Conservation (phyloP, 2,329 filamentous ascomycete species). For the Tympanopsis confertula region DNA sequence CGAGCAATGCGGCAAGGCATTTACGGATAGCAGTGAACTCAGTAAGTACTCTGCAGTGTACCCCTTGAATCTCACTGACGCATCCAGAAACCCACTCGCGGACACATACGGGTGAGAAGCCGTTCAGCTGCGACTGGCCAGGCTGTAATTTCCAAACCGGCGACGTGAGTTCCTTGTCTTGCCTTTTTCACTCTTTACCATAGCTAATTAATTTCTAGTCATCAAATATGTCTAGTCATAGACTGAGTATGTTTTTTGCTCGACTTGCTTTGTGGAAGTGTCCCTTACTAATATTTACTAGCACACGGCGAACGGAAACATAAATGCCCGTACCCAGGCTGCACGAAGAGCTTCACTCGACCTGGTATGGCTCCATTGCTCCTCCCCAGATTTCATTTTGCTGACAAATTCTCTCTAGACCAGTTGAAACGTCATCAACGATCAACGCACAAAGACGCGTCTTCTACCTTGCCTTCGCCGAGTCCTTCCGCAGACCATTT, state of each 20-base stretch:
- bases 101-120: constrained; percentile 11
- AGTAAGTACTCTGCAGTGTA: constrained; percentile 14
- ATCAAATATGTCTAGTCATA: constrained; percentile 29
- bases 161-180: constrained; percentile 18
- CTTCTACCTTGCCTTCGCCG: constrained; percentile 10
- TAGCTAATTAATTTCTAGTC: constrained; percentile 13
- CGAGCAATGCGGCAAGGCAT: constrained; percentile 23
- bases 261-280: not conserved
- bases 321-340: constrained; percentile 23
- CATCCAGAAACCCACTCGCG: constrained; percentile 1
- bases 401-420: constrained; percentile 11
- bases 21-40: constrained; percentile 28
- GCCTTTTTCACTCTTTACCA: not conserved
- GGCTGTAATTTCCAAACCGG: constrained; percentile 27
- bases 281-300: constrained; percentile 7
- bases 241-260: constrained; percentile 19
- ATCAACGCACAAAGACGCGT: constrained; percentile 19
- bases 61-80: constrained; percentile 8
- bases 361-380: constrained; percentile 17
- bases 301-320: constrained; percentile 26
- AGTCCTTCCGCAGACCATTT: too few species aligned
- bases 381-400: not conserved
- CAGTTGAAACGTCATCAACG: constrained; percentile 25
- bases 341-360: constrained; percentile 27
- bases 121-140: constrained; percentile 26